Evolutionary conservation across 345 rosid genomes (phyloP).

Genomic region (Aquilaria sinensis): DNA sequence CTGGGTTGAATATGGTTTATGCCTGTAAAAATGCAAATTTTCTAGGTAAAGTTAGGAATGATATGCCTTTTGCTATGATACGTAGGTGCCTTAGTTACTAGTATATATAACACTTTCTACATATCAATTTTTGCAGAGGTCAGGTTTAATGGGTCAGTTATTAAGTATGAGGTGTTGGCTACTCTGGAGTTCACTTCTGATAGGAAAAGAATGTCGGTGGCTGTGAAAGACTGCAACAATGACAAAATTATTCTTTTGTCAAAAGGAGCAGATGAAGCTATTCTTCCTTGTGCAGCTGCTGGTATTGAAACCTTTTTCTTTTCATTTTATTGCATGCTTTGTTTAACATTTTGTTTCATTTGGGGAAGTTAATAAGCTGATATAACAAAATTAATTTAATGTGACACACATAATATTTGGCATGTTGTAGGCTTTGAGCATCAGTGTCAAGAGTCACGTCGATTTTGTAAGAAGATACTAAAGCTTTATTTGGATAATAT

Average conservation of each 20-base stretch:
- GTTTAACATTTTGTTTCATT: too few species aligned
- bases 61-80: conserved; percentile 18
- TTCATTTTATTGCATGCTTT: too few species aligned
- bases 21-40: conserved; percentile 57
- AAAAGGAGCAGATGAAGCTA: conserved; percentile 97
- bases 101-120: conserved; percentile 13
- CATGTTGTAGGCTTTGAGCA: too few species aligned
- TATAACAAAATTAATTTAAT: too few species aligned
- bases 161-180: conserved; percentile 77
- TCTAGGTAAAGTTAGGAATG: conserved; percentile 43
- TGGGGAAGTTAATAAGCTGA: too few species aligned
- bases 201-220: conserved; percentile 95
- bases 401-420: too few species aligned
- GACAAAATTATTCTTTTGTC: conserved; percentile 79
- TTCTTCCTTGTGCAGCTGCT: conserved; percentile 68
- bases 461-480: too few species aligned
- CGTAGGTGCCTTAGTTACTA: conserved; percentile 11
- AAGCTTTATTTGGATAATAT: too few species aligned
- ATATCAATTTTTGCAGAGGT: conserved; percentile 49
- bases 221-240: conserved; percentile 67
- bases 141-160: conserved; percentile 48
- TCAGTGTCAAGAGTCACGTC: too few species aligned
- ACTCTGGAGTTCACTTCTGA: conserved; percentile 96
- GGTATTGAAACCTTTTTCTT: conserved; percentile 29
- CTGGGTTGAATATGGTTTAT: conserved; percentile 77